Evolutionary conservation across 192 early-diverging fungal species (phyloP), one percentile per base, ranked within the genome.

Genomic region (Spizellomyces sp.): DNA sequence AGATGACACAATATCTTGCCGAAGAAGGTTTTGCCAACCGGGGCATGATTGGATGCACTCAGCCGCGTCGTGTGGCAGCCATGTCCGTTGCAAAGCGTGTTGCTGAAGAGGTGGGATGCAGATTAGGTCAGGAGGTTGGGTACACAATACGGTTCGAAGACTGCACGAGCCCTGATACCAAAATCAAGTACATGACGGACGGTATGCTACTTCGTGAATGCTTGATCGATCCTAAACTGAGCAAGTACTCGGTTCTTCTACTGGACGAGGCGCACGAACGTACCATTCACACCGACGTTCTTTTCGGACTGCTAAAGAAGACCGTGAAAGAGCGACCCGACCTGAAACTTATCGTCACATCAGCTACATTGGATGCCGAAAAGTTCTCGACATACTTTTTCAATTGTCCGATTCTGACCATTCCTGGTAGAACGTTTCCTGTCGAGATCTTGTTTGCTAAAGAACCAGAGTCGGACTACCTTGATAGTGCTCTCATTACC

Each of bases 91-190:
- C 97, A 21, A 95, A 96, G 75, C 94, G 97, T 75, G 97, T 99
- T 0, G 91, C 95, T 0, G 95, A 98, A 80, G 97, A 99, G 78
- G 95, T 99, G 58, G 95, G 90, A 62, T 95, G 94, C 61, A 81
- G 89, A 59, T 72, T 98, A 19, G 97, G 97, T 58, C 87, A 94
- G 54, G 90, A 96, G 76, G 98, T 99, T 52, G 98, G 98, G 10
- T 99, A 99, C 69, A 92, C 95, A 9, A 98, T 99, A 71, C 94
- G 98, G 62, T 99, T 99, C 65, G 98, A 99, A 77, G 98, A 99
- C 77, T 96, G 95, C 80, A 98, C 95, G 6, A 89, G 89, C 45
- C 89, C 90, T 5, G 85, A 88, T 56, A 99, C 98, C 6, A 82
- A 78, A 66, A 93, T 99, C 73, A 99, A 98, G 80, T 98, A 98